Evolutionary conservation across 495 filamentous ascomycete genomes (phyloP).

Genomic region (Collariella sp.): DNA sequence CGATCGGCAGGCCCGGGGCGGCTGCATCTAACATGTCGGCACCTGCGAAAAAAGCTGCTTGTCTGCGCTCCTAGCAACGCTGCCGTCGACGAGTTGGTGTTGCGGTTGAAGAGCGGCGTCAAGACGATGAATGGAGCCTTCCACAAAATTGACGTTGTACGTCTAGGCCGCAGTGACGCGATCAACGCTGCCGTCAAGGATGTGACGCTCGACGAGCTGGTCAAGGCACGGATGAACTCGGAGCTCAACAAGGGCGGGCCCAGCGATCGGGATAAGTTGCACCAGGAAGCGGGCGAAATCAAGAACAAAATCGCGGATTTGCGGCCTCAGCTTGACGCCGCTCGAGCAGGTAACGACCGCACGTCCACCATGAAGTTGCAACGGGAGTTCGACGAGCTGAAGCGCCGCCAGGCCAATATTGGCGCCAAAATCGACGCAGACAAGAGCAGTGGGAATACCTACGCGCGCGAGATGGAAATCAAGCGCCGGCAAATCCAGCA

Average conservation of each 20-base stretch:
- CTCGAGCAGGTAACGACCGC: constrained; percentile 53
- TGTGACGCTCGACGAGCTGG: constrained; percentile 88
- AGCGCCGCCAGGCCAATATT: constrained; percentile 61
- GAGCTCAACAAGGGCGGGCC: constrained; percentile 41
- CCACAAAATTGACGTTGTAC: constrained; percentile 72
- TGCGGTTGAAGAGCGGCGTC: constrained; percentile 82
- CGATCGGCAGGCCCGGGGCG: constrained; percentile 42
- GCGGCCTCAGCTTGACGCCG: constrained; percentile 61
- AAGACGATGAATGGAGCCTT: constrained; percentile 63
- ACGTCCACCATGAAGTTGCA: constrained; percentile 51
- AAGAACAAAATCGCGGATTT: constrained; percentile 61
- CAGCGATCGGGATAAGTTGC: constrained; percentile 64
- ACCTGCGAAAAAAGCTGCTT: constrained; percentile 68
- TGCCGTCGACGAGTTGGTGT: constrained; percentile 90
- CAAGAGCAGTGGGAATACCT: constrained; percentile 71
- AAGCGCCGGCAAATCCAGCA: constrained; percentile 78
- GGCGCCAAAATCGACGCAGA: constrained; percentile 75
- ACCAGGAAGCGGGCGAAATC: constrained; percentile 69
- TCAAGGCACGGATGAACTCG: constrained; percentile 59
- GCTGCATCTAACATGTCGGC: constrained; percentile 24
- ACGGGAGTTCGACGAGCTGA: constrained; percentile 68
- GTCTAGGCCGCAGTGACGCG: constrained; percentile 86
- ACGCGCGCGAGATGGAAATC: constrained; percentile 72
- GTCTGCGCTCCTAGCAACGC: constrained; percentile 97
- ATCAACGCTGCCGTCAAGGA: constrained; percentile 85